Percentiles rank a stretch among this genome's conserved stretches.
Conservation (phyloP, 1,284 basidiomycete genomes). For the Irpex sp. region DNA sequence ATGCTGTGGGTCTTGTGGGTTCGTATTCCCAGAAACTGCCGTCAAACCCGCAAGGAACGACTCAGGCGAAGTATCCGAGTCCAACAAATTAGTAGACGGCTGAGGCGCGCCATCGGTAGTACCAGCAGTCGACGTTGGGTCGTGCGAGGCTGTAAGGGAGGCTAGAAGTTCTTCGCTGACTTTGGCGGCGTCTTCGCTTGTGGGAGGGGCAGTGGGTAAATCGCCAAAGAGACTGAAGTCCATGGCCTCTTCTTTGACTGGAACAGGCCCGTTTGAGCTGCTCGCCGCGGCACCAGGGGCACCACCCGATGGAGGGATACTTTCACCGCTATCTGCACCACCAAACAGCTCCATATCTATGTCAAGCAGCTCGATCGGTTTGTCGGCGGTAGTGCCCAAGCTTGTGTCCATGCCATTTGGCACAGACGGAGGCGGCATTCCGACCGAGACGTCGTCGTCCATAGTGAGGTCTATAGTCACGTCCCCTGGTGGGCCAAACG, state of each 20-base stretch:
- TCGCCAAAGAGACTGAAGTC: background rate
- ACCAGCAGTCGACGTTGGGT: background rate
- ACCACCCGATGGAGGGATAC: background rate
- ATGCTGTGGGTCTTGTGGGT: background rate
- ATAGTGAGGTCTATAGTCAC: slow-evolving; percentile 43
- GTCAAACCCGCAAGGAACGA: background rate
- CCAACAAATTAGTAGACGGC: background rate
- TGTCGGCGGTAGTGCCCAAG: slow-evolving; percentile 65
- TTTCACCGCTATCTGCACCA: slow-evolving; percentile 5
- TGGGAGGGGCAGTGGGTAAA: background rate
- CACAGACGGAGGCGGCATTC: slow-evolving; percentile 16
- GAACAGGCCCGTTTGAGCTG: background rate
- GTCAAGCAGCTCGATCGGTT: slow-evolving; percentile 76
- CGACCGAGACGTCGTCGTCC: slow-evolving; percentile 29
- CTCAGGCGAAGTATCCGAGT: background rate
- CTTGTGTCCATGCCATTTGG: slow-evolving; percentile 25
- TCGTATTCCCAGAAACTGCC: background rate
- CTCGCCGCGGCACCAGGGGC: background rate
- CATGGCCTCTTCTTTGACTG: background rate
- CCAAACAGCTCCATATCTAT: slow-evolving; percentile 52
- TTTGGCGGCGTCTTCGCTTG: background rate
- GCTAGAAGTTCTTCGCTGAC: background rate
- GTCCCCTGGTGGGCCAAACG: slow-evolving; percentile 39
- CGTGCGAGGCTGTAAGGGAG: background rate
- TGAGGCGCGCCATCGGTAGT: background rate